Evolutionary conservation across 495 filamentous ascomycete species (phyloP).

Genomic region (Trichocladium uniseriatum): DNA sequence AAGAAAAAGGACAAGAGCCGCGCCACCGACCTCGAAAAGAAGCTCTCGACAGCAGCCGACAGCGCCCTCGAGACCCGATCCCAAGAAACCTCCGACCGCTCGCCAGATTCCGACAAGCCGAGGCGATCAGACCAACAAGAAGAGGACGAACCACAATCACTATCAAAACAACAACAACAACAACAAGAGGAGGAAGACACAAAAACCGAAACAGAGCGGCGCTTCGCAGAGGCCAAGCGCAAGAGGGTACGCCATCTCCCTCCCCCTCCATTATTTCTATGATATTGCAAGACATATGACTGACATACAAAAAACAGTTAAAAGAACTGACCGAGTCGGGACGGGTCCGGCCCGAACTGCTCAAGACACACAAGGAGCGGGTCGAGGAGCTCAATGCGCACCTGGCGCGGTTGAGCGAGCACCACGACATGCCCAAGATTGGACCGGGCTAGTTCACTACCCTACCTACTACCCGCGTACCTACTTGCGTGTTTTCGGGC

Average conservation of each 20-base stretch:
- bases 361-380: conserved; percentile 94
- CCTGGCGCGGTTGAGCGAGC: conserved; percentile 81
- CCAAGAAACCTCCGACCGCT: not conserved
- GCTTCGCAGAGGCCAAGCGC: conserved; percentile 66
- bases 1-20: conserved; percentile 43
- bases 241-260: conserved; percentile 55
- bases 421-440: conserved; percentile 94
- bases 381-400: conserved; percentile 96
- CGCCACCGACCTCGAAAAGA: conserved; percentile 27
- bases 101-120: not conserved
- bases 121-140: not conserved
- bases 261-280: not conserved
- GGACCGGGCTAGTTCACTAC: conserved; percentile 57
- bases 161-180: conserved; percentile 9
- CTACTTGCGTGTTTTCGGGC: too few relatives aligned
- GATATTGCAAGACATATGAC: too few relatives aligned
- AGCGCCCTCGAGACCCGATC: not conserved
- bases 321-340: conserved; percentile 51
- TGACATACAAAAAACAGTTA: conserved; percentile 37
- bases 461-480: too few relatives aligned
- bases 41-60: conserved; percentile 22
- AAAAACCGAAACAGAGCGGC: conserved; percentile 83
- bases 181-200: conserved; percentile 17
- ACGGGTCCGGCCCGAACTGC: conserved; percentile 51
- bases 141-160: not conserved